A percentile compares a stretch with the other conserved stretches of the same genome.
These are phyloP conservation scores for Avena atlantica DNA, from an alignment of 176 grass and related monocot genomes.

Conservation along the genomic window DNA sequence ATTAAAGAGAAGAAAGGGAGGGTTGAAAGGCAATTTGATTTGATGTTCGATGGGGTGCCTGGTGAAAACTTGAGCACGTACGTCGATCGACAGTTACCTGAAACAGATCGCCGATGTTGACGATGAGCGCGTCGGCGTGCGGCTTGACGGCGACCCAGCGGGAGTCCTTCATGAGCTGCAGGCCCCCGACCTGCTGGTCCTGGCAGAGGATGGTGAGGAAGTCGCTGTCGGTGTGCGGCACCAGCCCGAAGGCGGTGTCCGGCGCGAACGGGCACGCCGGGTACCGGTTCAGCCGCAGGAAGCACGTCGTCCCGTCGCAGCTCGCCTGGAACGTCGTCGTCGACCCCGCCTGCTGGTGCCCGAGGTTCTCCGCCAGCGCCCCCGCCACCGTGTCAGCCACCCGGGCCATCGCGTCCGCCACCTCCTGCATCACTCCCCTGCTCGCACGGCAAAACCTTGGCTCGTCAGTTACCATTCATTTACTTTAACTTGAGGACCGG, in stretches of 20 bases:
- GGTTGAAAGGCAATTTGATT: too few species aligned
- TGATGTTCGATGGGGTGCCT: too few species aligned
- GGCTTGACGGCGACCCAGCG: constrained; percentile 76
- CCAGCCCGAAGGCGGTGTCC: constrained; percentile 55
- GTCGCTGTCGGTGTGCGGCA: constrained; percentile 95
- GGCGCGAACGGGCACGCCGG: constrained; percentile 76
- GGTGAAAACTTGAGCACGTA: too few species aligned
- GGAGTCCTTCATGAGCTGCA: constrained; percentile 76
- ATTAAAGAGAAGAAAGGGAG: too few species aligned
- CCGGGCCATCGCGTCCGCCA: constrained; percentile 61
- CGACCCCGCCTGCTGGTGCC: not conserved
- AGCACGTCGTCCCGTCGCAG: constrained; percentile 78
- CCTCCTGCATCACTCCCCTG: constrained; percentile 69
- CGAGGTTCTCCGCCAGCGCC: constrained; percentile 60
- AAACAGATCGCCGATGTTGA: too few species aligned
- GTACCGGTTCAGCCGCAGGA: constrained; percentile 82
- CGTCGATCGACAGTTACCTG: not conserved
- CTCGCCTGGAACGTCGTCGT: constrained; percentile 51
- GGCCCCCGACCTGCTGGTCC: constrained; percentile 84
- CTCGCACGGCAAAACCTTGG: too few species aligned
- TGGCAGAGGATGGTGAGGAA: constrained; percentile 88
- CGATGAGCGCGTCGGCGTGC: constrained; percentile 58
- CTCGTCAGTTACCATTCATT: too few species aligned
- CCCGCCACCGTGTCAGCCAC: constrained; percentile 60
- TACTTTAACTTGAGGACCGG: too few species aligned